These are phyloP conservation scores for Oenanthe javanica DNA, from an alignment of 140 eudicot genomes.

Conservation along the genomic window DNA sequence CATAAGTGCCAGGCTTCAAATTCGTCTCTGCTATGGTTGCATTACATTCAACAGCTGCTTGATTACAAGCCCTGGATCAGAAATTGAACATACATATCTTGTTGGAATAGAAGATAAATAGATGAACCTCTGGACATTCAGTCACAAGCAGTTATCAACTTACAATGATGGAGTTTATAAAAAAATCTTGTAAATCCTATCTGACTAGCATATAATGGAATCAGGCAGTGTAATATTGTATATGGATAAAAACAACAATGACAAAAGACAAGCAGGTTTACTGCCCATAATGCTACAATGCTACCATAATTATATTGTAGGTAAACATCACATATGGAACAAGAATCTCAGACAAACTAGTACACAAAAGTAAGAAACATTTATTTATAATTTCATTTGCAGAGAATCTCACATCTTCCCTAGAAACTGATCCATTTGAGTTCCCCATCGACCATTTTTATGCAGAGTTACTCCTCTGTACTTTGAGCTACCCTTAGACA, in stretches of 20 bases:
- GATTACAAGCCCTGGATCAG: constrained; percentile 13
- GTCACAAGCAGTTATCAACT: not conserved
- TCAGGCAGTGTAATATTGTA: not conserved
- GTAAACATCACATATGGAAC: not conserved
- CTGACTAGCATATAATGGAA: not conserved
- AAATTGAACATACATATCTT: not conserved
- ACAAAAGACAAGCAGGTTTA: not conserved
- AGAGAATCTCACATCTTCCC: constrained; percentile 28
- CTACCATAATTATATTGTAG: not conserved
- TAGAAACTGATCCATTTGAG: constrained; percentile 46
- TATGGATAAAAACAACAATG: not conserved
- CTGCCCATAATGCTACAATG: not conserved
- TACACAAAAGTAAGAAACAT: not conserved
- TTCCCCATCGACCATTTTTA: constrained; percentile 66
- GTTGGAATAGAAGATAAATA: not conserved
- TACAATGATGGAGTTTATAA: not conserved
- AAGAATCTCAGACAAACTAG: not conserved
- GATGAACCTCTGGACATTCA: not conserved
- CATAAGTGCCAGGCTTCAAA: constrained; percentile 16
- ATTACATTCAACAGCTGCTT: constrained; percentile 19
- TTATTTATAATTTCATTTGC: not conserved
- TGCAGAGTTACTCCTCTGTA: constrained; percentile 61
- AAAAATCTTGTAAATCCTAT: not conserved
- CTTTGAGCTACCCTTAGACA: constrained; percentile 54
- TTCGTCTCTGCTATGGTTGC: constrained; percentile 23